Conservation (phyloP, 345 rosid species). For the Geranium brycei region DNA sequence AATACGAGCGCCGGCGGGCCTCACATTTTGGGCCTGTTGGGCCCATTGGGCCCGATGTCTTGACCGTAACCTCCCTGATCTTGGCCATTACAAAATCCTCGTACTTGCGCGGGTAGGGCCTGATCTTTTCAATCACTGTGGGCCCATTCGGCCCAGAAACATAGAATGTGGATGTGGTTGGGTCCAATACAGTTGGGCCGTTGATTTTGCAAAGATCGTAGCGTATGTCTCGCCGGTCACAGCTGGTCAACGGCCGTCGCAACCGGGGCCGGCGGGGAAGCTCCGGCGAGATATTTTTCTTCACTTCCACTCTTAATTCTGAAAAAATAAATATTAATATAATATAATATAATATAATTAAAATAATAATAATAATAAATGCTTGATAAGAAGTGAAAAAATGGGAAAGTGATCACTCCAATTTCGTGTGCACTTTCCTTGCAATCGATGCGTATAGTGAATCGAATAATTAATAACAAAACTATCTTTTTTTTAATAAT, state of each 20-base stretch:
- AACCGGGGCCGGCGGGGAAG: too few relatives aligned
- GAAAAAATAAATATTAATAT: not conserved
- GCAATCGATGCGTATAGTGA: not conserved
- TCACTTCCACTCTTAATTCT: not conserved
- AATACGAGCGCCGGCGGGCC: constrained; percentile 39
- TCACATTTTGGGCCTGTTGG: constrained; percentile 15
- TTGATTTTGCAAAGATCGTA: constrained; percentile 28
- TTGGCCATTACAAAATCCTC: constrained; percentile 20
- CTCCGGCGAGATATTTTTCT: not conserved
- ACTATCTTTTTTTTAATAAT: too few relatives aligned
- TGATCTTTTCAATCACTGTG: constrained; percentile 11
- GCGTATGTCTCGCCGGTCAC: constrained; percentile 19
- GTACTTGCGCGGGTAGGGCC: constrained; percentile 30
- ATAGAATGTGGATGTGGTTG: constrained; percentile 17
- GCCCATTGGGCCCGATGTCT: constrained; percentile 11
- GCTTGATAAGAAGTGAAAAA: not conserved
- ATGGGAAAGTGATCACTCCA: not conserved
- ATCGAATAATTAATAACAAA: too few relatives aligned
- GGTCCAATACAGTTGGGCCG: constrained; percentile 23
- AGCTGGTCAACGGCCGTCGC: constrained; percentile 4
- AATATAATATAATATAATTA: too few relatives aligned
- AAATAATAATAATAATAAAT: too few relatives aligned
- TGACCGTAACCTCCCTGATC: constrained; percentile 22
- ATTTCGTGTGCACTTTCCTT: not conserved
- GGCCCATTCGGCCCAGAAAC: constrained; percentile 2